Evolutionary conservation across 768 basidiomycete genomes (phyloP), one percentile per base, ranked within the genome.

Genomic region (Leccinum sublutescens): DNA sequence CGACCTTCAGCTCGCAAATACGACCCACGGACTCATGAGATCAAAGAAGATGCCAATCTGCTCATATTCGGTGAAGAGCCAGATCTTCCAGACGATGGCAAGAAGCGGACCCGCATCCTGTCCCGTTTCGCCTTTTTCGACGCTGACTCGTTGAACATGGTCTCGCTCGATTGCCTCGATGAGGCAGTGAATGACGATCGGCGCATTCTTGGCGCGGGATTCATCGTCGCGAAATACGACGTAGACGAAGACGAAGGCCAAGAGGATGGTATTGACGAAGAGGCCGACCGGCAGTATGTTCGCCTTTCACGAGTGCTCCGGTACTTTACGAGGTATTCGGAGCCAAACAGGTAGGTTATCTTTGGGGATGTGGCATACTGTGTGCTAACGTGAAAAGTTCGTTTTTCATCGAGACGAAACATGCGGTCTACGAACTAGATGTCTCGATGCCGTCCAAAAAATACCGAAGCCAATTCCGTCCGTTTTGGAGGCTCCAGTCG

Each of bases 171-270:
- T 25, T 21, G 17, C 14, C 48, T 49, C 12, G 48, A 49, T 11
- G 48, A 25, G 14, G 43, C 23, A 33, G 67, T 74, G 34, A 76
- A 78, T 5, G 57, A 53, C 0, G 75, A 75, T 57, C 72, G 76
- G 8, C 64, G 75, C 17, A 76, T 86, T 49, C 80, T 82, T 58
- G 88, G 80, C 4, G 83, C 80, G 0, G 90, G 90, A 2, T 62
- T 71, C n/a, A 82, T 83, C 1, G 64, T 69, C 11, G 76, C 85
- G 0, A 74, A 75, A 34, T 80, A 78, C 49, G 74, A 76, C 15
- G 75, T 78, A 40, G 85, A 87, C 4, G 87, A 89, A 55, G 86
- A 87, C 54, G 83, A 80, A 21, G 86, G 80, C 0, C 82, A 86
- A 57, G 83, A 86, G 33, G 86, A 83, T 50, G 81, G 71, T 5